These are phyloP conservation scores for Stagonosporopsis vannaccii DNA, from an alignment of 2,329 filamentous ascomycete species.

Conservation along the genomic window DNA sequence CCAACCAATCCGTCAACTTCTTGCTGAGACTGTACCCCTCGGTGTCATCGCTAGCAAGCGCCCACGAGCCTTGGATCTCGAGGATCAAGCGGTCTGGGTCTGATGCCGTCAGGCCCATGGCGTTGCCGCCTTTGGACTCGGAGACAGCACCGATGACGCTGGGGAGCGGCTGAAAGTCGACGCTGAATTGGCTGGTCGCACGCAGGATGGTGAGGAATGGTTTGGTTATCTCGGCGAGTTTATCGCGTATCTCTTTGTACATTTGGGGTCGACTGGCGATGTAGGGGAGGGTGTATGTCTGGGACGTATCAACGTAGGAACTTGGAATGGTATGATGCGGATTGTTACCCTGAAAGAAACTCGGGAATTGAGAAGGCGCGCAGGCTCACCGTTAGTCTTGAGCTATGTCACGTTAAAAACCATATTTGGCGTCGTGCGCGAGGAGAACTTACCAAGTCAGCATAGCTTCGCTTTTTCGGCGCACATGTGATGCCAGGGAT, in stretches of 20 bases:
- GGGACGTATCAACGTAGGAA: conserved; percentile 14
- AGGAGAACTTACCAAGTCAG: conserved; percentile 34
- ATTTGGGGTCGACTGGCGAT: conserved; percentile 39
- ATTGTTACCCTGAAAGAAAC: conserved; percentile 1
- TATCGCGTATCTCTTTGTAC: conserved; percentile 45
- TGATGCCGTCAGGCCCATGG: conserved; percentile 31
- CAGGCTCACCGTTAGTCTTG: conserved; percentile 3
- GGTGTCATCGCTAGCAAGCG: conserved; percentile 23
- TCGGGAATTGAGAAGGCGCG: background rate
- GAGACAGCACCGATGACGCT: conserved; percentile 26
- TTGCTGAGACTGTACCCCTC: conserved; percentile 21
- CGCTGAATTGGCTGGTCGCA: conserved; percentile 27
- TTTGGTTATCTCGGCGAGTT: conserved; percentile 35
- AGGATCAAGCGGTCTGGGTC: conserved; percentile 33
- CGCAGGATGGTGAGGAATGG: conserved; percentile 29
- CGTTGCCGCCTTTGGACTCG: conserved; percentile 32
- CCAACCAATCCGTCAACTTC: conserved; percentile 33
- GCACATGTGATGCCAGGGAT: conserved; percentile 32
- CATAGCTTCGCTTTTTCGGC: conserved; percentile 41
- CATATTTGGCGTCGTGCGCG: background rate
- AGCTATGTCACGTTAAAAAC: background rate
- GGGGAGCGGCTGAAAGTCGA: conserved; percentile 37
- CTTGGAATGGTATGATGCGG: background rate
- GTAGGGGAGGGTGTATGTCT: conserved; percentile 38
- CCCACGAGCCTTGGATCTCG: conserved; percentile 32